These are phyloP conservation scores for Diplodia seriata DNA, from an alignment of 2,329 filamentous ascomycete genomes.

Conservation along the genomic window DNA sequence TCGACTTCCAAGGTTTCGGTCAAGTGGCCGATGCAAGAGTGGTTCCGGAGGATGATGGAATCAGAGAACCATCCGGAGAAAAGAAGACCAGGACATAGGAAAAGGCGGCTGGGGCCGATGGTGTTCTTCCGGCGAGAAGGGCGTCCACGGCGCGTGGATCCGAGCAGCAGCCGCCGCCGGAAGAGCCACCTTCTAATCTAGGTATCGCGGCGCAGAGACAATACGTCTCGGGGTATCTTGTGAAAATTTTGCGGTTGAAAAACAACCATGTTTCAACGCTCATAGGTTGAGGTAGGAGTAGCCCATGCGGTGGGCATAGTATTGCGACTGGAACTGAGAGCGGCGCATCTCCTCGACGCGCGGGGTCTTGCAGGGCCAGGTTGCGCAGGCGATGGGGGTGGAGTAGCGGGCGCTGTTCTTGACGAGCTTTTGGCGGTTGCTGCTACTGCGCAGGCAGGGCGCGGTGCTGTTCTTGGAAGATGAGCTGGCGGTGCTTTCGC, in stretches of 20 bases:
- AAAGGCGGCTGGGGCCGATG: background rate
- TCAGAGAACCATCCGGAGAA: background rate
- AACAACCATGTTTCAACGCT: background rate
- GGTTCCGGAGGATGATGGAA: background rate
- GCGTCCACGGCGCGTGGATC: background rate
- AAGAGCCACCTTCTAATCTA: background rate
- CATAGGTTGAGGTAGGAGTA: conserved; percentile 21
- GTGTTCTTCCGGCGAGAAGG: background rate
- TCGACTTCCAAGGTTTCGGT: background rate
- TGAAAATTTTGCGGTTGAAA: background rate
- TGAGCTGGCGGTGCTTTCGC: conserved; percentile 1
- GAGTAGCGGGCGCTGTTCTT: conserved; percentile 28
- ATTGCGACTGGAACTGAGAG: background rate
- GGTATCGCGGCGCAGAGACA: background rate
- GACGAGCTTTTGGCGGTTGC: conserved; percentile 12
- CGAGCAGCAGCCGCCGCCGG: no score
- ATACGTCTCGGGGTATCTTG: conserved; percentile 2
- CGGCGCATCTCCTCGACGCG: conserved; percentile 7
- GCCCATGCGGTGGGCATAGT: conserved; percentile 10
- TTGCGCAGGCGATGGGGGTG: conserved; percentile 20
- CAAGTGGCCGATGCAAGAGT: background rate
- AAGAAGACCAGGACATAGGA: background rate
- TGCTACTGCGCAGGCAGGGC: background rate
- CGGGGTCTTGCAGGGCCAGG: conserved; percentile 17
- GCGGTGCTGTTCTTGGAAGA: conserved; percentile 15